Base-by-base conservation (phyloP, 169 alveolate genomes). In the Plasmodium gonderi region DNA sequence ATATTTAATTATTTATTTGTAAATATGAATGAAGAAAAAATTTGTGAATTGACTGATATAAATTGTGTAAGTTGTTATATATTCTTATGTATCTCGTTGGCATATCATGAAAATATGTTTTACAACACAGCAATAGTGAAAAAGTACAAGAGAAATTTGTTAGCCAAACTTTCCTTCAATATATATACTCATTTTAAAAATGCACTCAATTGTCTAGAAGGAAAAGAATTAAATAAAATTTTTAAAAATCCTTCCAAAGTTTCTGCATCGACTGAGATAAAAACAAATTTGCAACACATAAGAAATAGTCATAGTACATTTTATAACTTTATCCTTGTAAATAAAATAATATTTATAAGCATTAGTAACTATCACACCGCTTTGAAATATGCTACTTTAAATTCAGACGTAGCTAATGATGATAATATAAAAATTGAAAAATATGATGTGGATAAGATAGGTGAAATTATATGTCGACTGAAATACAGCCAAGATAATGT, bases 31-130 rank as follows among this genome's bases (percentile, higher is more conserved):
- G 79, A 76, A 12, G 79, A 64, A 2, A 87, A 42, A 20, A 54
- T 87, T 5, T 7, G 29, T 3, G 74, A 87, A 5, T 11, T 87
- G 23, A 60, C 74, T 7, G 93, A 87, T 23, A 87, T 87, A 9
- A 87, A 87, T 79, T 87, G 90, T 31, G 31, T 77, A 17, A 87
- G 80, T 20, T 51, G 80, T 51, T 87, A 54, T 67, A 36, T 87
- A 8, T 87, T 87, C 68, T 87, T 87, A 45, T 87, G 90, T 76
- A 36, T 87, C n/a, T 17, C 90, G 23, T 26, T 64, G 47, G 93
- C 90, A 40, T 75, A 87, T 76, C 93, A 87, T 64, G 93, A 87
- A 76, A 87, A 87, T 87, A 74, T 87, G 87, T 87, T 87, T 87
- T 87, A 87, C 51, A 87, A 87, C 9, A 87, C 93, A 23, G 93